Evolutionary conservation across 2,329 filamentous ascomycete genomes (phyloP).

Genomic region (Clarireedia homoeocarpa): DNA sequence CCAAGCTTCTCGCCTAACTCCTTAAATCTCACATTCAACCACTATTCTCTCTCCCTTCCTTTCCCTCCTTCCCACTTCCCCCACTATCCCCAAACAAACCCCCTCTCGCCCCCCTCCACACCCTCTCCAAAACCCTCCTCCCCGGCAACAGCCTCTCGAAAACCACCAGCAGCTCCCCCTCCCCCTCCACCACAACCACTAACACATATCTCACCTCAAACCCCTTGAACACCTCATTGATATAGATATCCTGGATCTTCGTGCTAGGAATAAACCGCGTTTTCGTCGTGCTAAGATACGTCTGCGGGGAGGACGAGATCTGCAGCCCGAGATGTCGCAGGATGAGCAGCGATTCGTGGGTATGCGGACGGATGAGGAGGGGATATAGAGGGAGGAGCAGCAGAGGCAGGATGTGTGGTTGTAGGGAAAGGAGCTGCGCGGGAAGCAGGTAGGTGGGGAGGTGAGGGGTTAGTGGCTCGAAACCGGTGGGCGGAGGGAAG

Average conservation of each 20-base stretch:
- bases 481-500: conserved; percentile 9
- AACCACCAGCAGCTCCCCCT: conserved; percentile 86
- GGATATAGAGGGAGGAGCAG: conserved; percentile 36
- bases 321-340: conserved; percentile 87
- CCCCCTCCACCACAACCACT: conserved; percentile 81
- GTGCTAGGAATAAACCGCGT: conserved; percentile 84
- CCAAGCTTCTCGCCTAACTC: background rate
- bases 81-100: conserved; percentile 63
- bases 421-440: conserved; percentile 32
- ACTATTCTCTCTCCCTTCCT: background rate
- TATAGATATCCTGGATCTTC: conserved; percentile 85
- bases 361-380: conserved; percentile 40
- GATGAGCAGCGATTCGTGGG: conserved; percentile 79
- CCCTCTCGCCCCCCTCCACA: conserved; percentile 78
- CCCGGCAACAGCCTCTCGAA: conserved; percentile 76
- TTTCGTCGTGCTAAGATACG: conserved; percentile 54
- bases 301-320: conserved; percentile 63
- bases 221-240: conserved; percentile 90
- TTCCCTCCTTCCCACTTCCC: background rate
- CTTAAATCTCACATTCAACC: background rate
- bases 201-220: conserved; percentile 89
- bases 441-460: conserved; percentile 29
- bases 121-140: conserved; percentile 69
- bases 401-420: conserved; percentile 31
- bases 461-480: conserved; percentile 22